These are phyloP conservation scores for Effrenium voratum DNA, from an alignment of 73 alveolate genomes.

Conservation along the genomic window DNA sequence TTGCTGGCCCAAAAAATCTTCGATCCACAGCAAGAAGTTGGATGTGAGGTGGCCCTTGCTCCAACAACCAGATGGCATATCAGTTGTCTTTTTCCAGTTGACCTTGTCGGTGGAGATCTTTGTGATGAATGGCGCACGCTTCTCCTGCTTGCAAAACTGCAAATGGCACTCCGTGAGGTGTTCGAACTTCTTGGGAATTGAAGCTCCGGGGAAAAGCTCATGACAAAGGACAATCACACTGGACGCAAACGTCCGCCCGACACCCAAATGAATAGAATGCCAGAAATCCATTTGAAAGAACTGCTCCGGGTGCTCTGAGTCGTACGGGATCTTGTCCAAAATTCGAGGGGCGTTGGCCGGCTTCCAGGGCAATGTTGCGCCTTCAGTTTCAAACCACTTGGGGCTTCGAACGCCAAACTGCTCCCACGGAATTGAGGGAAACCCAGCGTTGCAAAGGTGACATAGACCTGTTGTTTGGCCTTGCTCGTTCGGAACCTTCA, in stretches of 20 bases:
- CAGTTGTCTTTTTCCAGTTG: neutral
- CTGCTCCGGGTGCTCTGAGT: neutral
- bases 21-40: neutral
- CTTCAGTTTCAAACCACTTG: neutral
- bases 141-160: neutral
- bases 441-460: constrained; percentile 27
- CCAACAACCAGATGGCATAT: constrained; percentile 18
- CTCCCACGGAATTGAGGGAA: neutral
- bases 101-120: neutral
- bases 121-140: neutral
- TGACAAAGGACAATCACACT: neutral
- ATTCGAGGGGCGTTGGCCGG: neutral
- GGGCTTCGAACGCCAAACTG: neutral
- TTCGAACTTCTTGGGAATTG: neutral
- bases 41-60: constrained; percentile 38
- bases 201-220: neutral
- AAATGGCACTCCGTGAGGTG: neutral
- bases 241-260: constrained; percentile 1
- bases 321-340: neutral
- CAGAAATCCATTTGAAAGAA: neutral
- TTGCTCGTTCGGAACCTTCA: neutral
- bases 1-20: neutral
- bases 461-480: neutral
- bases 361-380: neutral
- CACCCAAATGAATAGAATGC: constrained; percentile 29